Evolutionary conservation across 306 rosid genomes (phyloP).

Genomic region (Pyrus communis): DNA sequence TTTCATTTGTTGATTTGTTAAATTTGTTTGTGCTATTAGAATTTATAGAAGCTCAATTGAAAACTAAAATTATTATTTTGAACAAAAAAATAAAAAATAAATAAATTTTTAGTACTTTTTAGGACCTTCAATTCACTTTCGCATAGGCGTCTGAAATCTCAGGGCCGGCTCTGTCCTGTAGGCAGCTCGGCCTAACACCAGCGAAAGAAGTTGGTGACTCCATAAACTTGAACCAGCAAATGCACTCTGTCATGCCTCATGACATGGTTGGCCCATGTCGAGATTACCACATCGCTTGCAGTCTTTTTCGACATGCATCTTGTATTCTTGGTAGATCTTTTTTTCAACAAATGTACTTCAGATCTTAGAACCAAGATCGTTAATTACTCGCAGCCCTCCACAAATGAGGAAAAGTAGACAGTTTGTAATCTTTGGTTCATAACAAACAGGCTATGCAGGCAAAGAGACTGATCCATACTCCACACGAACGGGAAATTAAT

Average conservation of each 20-base stretch:
- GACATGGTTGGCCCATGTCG: conserved; percentile 53
- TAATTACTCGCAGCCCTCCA: not conserved
- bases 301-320: conserved; percentile 66
- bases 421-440: not conserved
- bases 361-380: not conserved
- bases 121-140: no score
- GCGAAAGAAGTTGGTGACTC: not conserved
- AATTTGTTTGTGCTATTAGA: no score
- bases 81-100: no score
- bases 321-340: conserved; percentile 4
- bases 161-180: conserved; percentile 13
- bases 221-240: not conserved
- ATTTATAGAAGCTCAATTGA: no score
- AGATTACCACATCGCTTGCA: conserved; percentile 61
- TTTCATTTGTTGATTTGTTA: no score
- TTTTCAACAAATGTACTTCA: not conserved
- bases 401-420: not conserved
- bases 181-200: conserved; percentile 47
- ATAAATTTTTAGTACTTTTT: no score
- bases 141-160: no score
- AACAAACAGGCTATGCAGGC: not conserved
- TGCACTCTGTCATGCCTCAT: not conserved
- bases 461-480: not conserved
- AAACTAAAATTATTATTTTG: no score
- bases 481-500: not conserved